Conservation (phyloP, 768 basidiomycete genomes). For the Amanita thiersii region DNA sequence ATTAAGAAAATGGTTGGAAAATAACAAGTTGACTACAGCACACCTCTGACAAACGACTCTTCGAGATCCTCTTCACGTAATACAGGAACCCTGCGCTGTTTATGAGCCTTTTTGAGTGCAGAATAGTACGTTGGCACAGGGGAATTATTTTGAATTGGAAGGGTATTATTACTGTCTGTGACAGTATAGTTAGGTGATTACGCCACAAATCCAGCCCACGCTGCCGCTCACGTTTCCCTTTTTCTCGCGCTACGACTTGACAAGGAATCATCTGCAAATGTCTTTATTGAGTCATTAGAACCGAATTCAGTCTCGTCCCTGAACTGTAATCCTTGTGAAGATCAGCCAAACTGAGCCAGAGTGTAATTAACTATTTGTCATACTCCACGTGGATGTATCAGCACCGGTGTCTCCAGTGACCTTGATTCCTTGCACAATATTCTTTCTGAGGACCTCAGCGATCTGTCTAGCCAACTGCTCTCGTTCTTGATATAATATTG, state of each 20-base stretch:
- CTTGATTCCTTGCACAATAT: slow-evolving; percentile 76
- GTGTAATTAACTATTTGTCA: slow-evolving; percentile 13
- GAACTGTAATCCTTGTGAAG: slow-evolving; percentile 52
- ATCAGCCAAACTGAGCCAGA: background rate
- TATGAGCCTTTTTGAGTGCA: slow-evolving; percentile 62
- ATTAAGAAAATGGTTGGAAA: background rate
- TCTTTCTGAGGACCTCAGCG: slow-evolving; percentile 64
- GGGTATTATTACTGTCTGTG: slow-evolving; percentile 11
- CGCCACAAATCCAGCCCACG: slow-evolving; percentile 24
- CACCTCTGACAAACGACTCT: slow-evolving; percentile 83
- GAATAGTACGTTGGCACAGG: slow-evolving; percentile 49
- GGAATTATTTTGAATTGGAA: slow-evolving; percentile 14
- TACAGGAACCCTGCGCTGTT: slow-evolving; percentile 54
- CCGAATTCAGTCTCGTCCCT: slow-evolving; percentile 83
- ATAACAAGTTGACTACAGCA: slow-evolving; percentile 11
- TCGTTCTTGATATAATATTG: slow-evolving; percentile 41
- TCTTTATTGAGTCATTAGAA: slow-evolving; percentile 73
- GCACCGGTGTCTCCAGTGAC: slow-evolving; percentile 23
- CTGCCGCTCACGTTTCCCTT: slow-evolving; percentile 20
- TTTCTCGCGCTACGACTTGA: slow-evolving; percentile 33
- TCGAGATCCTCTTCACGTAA: slow-evolving; percentile 77
- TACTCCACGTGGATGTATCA: slow-evolving; percentile 51
- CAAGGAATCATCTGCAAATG: slow-evolving; percentile 30
- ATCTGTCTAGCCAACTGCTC: slow-evolving; percentile 60
- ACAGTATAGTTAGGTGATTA: background rate